Evolutionary conservation across 208 protist genomes (phyloP).

Genomic region (Baffinella frigidus): DNA sequence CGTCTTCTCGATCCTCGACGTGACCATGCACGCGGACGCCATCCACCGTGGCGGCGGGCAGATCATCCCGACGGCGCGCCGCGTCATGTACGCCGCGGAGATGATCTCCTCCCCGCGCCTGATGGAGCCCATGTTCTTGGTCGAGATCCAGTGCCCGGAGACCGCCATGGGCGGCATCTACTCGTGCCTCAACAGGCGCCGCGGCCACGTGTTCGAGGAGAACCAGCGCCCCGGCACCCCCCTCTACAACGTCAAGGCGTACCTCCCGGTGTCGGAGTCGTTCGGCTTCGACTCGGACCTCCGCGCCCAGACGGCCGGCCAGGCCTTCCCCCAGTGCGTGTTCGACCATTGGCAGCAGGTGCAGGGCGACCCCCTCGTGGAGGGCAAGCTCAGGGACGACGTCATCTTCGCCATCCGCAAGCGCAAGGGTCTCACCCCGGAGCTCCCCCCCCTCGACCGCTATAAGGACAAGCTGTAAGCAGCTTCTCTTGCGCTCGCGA

Average conservation of each 20-base stretch:
- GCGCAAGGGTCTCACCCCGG: slow-evolving; percentile 93
- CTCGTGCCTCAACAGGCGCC: slow-evolving; percentile 87
- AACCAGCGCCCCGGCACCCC: slow-evolving; percentile 88
- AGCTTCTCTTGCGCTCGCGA: not conserved
- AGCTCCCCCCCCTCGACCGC: slow-evolving; percentile 85
- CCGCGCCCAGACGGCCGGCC: slow-evolving; percentile 87
- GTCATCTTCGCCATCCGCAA: slow-evolving; percentile 83
- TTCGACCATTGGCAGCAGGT: slow-evolving; percentile 97
- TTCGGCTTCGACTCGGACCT: slow-evolving; percentile 97
- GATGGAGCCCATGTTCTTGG: slow-evolving; percentile 95
- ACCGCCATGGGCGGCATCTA: slow-evolving; percentile 93
- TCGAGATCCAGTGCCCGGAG: slow-evolving; percentile 94
- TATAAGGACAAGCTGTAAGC: slow-evolving; percentile 93
- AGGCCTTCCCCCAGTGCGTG: slow-evolving; percentile 97
- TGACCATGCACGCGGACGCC: slow-evolving; percentile 96
- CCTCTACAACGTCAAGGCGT: slow-evolving; percentile 92
- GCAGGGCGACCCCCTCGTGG: slow-evolving; percentile 81
- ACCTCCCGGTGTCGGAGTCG: slow-evolving; percentile 97
- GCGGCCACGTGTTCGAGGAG: slow-evolving; percentile 93
- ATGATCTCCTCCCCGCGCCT: slow-evolving; percentile 87
- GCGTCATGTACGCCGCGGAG: slow-evolving; percentile 88
- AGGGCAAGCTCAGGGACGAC: slow-evolving; percentile 75
- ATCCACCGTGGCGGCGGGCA: slow-evolving; percentile 97
- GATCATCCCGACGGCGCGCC: slow-evolving; percentile 92
- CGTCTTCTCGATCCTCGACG: slow-evolving; percentile 93